A percentile compares a stretch with the other conserved stretches of the same genome.
These are phyloP conservation scores for Zea luxurians DNA, from an alignment of 176 grass and related monocot genomes.

Conservation along the genomic window DNA sequence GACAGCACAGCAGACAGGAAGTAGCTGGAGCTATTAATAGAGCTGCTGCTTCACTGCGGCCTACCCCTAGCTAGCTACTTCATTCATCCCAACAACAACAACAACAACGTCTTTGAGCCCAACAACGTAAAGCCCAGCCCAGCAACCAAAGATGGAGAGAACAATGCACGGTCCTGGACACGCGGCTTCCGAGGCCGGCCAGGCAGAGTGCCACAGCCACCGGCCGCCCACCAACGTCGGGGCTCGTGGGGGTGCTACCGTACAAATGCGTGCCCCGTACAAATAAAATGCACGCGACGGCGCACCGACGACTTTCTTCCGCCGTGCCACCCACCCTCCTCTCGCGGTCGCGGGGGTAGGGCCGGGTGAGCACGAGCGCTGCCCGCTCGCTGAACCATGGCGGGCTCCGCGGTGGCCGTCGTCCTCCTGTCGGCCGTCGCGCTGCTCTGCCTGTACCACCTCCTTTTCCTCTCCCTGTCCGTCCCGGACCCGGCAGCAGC, in stretches of 20 bases:
- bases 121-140: not conserved
- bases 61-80: no score
- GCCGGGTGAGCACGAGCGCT: not conserved
- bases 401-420: not conserved
- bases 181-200: not conserved
- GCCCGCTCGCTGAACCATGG: not conserved
- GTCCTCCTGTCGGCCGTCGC: not conserved
- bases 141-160: not conserved
- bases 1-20: no score
- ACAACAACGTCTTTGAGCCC: not conserved
- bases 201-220: not conserved
- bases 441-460: not conserved
- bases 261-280: not conserved
- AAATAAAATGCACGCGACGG: not conserved
- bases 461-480: not conserved
- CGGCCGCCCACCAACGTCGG: not conserved
- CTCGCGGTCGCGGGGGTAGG: not conserved
- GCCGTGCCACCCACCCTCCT: slow-evolving; percentile 2
- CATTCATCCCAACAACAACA: no score
- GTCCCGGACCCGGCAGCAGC: not conserved
- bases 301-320: not conserved
- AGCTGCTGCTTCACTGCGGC: no score
- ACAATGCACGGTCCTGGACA: not conserved
- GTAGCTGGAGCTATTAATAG: no score
- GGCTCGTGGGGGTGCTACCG: not conserved